phyloP scores from a whole-genome alignment of 139 green algal genomes.

The Deuterostichococcus epilithicus region DNA sequence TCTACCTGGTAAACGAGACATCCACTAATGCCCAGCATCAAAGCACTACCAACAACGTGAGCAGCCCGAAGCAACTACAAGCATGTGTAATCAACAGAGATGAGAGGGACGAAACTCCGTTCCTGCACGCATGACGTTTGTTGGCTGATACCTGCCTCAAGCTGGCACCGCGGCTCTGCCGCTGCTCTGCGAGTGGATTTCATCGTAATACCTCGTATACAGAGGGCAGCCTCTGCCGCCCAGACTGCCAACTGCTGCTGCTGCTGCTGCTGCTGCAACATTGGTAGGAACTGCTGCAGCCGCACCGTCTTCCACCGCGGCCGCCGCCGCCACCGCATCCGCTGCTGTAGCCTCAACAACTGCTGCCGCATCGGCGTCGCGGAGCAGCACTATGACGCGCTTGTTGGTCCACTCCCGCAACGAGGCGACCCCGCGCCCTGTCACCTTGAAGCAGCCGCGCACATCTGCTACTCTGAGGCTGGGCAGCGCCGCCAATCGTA shows the following conservation, averaged over 20 bases:
- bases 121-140: no score
- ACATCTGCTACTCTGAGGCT: background rate
- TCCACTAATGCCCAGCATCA: no score
- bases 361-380: background rate
- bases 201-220: background rate
- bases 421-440: no score
- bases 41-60: no score
- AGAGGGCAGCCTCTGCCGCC: background rate
- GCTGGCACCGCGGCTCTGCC: no score
- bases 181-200: background rate
- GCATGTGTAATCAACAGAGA: no score
- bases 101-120: no score
- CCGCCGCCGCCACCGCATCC: background rate
- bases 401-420: background rate
- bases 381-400: background rate
- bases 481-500: background rate
- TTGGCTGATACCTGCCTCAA: no score
- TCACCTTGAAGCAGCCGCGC: background rate
- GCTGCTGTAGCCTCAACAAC: background rate
- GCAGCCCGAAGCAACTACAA: no score
- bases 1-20: no score
- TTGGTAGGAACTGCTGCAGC: no score
- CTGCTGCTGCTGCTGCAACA: background rate
- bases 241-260: no score
- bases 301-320: background rate